Percentiles rank a stretch among this genome's conserved stretches.
These are phyloP conservation scores for Curvularia eragrostidis DNA, from an alignment of 2,329 filamentous ascomycete species.

Conservation along the genomic window DNA sequence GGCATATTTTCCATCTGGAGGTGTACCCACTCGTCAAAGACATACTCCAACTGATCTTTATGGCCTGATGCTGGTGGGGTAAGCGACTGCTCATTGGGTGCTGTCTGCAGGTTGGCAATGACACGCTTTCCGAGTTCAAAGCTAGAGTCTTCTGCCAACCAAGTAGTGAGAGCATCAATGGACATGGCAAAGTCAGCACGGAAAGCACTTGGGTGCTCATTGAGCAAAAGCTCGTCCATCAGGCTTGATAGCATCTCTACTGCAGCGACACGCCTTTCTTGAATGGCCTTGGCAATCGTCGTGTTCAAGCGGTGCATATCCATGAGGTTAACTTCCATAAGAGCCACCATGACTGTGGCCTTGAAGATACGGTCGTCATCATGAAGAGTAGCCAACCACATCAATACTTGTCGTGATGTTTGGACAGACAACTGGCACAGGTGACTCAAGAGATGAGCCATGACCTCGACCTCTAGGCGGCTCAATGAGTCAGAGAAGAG, in stretches of 20 bases:
- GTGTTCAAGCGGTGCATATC: conserved; percentile 65
- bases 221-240: conserved; percentile 78
- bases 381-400: conserved; percentile 59
- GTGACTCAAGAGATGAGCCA: conserved; percentile 66
- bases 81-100: conserved; percentile 61
- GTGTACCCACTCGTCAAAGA: conserved; percentile 94
- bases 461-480: conserved; percentile 67
- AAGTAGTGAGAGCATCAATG: conserved; percentile 79
- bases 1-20: conserved; percentile 78
- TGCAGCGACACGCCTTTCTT: conserved; percentile 72
- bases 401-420: conserved; percentile 61
- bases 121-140: conserved; percentile 72
- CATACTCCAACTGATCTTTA: conserved; percentile 87
- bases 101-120: conserved; percentile 67
- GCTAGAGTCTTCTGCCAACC: conserved; percentile 76
- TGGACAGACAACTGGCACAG: conserved; percentile 67
- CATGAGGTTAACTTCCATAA: conserved; percentile 66
- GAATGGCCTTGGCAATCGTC: conserved; percentile 75
- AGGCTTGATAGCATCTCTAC: conserved; percentile 82
- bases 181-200: conserved; percentile 87
- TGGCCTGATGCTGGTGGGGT: conserved; percentile 66
- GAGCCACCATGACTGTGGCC: conserved; percentile 64
- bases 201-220: conserved; percentile 76
- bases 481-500: conserved; percentile 63
- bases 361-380: conserved; percentile 68